Base-by-base conservation (phyloP, 2,329 filamentous ascomycete species). In the Pseudogymnoascus sp. region DNA sequence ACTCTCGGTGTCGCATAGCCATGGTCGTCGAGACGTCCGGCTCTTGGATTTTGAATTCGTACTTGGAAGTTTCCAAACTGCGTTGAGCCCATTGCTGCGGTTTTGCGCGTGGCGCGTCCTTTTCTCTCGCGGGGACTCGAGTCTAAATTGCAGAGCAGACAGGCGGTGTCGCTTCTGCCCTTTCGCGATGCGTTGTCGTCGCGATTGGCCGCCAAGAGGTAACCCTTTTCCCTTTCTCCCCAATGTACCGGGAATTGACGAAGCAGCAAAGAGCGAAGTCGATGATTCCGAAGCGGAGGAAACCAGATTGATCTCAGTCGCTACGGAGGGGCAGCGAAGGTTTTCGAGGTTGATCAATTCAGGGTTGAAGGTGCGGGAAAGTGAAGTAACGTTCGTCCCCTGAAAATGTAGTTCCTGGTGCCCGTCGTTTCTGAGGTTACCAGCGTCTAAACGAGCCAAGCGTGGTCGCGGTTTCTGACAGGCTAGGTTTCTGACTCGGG, bases 1-100 rank as follows among this genome's bases (percentile, higher is more conserved):
- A n/a, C n/a, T 23, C n/a, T 18, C n/a, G 23, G 23, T 15, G 41
- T 52, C 41, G 41, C 41, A 52, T 18, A 57, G 57, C 30, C 38
- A 45, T 23, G 48, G 30, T 57, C 35, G 38, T 35, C 18, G 34
- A 58, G 26, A 59, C 48, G n/a, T 23, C 35, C 21, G 21, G 4
- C 15, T 12, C 23, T 28, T 30, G 30, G 45, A 38, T 58, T 48
- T 58, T 48, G 18, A 60, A 60, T 72, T 72, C 75, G 72, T 73
- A 83, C 80, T 70, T 79, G 71, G 68, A 83, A 83, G 64, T 82
- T 80, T 61, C 80, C 80, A 72, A 82, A 83, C 66, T 82, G 77
- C 62, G 78, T 79, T 61, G 75, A 77, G 61, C 76, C 76, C 77
- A 79, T 79, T 30, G 23, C 41, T 52, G 41, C 41, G 41, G 23